Evolutionary conservation across 306 rosid species (phyloP), one percentile per base, ranked within the genome.

Genomic region (Psophocarpus tetragonolobus): DNA sequence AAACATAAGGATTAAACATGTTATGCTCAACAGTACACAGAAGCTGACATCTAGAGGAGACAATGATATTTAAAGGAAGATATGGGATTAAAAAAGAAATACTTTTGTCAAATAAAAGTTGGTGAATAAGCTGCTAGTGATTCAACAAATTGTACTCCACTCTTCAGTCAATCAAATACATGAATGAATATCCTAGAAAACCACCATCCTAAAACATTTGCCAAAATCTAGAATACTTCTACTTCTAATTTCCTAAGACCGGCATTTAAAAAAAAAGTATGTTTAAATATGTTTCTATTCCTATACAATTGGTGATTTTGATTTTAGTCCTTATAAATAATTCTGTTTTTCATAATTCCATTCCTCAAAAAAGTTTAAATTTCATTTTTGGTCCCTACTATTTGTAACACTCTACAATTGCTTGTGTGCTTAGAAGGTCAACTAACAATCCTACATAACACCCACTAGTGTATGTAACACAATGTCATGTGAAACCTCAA

Each of bases 51-150:
- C 62, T 68, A 69, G 68, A 73, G 24, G 42, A 63, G 63, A 77
- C 35, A 27, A 67, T 58, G 18, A 72, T 73, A 78, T 44, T 23
- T 33, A 68, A 77, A 32, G 78, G 74, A 67, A 80, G 41, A 14
- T 44, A 76, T 20, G 61, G 11, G 26, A 41, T 35, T 39, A 51
- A 54, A 69, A 69, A 71, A 54, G 74, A 77, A 60, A 17, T 8
- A 76, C 7, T 41, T 58, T 23, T 18, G 51, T 58, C 36, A 61
- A 77, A 50, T 39, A 41, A 6, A 53, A 60, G 60, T 29, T 58
- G 26, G 61, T 17, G 4, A 71, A 18, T 44, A 78, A 68, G 48
- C 41, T 30, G 64, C 68, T 39, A 60, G 6, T 14, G 18, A 71
- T 44, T 69, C 81, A 58, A 35, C 41, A 68, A 35, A 68, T 38